Evolutionary conservation across 306 rosid genomes (phyloP), one percentile per base, ranked within the genome.

Genomic region (Inga oerstediana): DNA sequence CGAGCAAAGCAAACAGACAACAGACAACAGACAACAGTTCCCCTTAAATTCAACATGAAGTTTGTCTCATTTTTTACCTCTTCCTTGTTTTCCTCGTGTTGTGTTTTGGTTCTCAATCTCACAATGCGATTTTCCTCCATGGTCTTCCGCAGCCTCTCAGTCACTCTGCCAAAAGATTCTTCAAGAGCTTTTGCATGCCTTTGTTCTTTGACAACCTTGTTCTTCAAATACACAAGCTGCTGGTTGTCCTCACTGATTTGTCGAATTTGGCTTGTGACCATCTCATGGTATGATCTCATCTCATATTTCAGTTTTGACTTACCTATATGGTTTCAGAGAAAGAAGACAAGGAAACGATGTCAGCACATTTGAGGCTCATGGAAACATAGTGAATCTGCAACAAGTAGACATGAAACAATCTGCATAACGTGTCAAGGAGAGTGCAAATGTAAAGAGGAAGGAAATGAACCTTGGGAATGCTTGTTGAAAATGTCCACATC

Each of bases 241-340:
- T 90, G 93, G 79, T 88, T 90, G 84, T 92, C 93, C 85, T 92
- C 94, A 41, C 87, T 88, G 94, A 90, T 93, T 84, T 93, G 89
- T 81, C 89, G 81, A 45, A 92, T 82, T 75, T 90, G 91, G 56
- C 82, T 81, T 37, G 88, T 87, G 16, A 92, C 97, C 93, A 87
- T 89, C 81, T 92, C 97, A 52, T 89, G 89, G 80, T 89, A 89
- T 16, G 93, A 92, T 70, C 89, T 84, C 89, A 93, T 48, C 66
- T 93, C 94, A 86, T 62, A 89, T 64, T 92, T 92, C 79, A 90
- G 88, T 87, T 80, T 89, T 12, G 94, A 79, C 83, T 92, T 93
- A 32, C 94, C 96, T 91, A 62, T 35, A 43, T 52, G 70, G 74
- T 79, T 81, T 62, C 75, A 62, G 54, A 70, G 1, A 14, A 78